A percentile compares a stretch with the other conserved stretches of the same genome.
These are phyloP conservation scores for Colletotrichum sp. DNA, from an alignment of 2,329 filamentous ascomycete genomes.

Conservation along the genomic window DNA sequence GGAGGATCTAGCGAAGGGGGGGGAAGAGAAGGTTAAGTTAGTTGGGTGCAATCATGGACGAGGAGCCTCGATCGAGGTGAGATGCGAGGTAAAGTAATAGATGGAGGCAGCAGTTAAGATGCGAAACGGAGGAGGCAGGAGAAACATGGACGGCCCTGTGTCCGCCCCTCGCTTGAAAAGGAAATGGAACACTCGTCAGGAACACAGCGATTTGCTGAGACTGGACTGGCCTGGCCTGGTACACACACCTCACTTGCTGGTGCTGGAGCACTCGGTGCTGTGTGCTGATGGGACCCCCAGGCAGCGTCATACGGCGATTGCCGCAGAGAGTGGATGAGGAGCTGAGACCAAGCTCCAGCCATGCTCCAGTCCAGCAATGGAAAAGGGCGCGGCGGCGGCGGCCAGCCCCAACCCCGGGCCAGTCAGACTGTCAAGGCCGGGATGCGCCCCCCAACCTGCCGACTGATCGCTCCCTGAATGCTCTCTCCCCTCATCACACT, in stretches of 20 bases:
- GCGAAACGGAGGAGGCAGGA: constrained; percentile 20
- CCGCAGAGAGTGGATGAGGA: constrained; percentile 20
- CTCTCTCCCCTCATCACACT: not conserved
- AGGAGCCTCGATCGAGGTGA: not conserved
- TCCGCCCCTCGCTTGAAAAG: not conserved
- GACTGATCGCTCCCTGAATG: not conserved
- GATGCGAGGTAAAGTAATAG: not conserved
- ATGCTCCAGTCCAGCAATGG: not conserved
- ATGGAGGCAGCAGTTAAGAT: not conserved
- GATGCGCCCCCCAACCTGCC: not conserved
- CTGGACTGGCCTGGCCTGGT: not conserved
- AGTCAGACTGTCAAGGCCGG: not conserved
- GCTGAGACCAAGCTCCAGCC: constrained; percentile 2
- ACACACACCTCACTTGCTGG: not conserved
- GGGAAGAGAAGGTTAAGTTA: constrained; percentile 12
- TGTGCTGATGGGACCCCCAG: constrained; percentile 2
- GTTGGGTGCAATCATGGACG: not conserved
- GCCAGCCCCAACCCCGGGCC: not conserved
- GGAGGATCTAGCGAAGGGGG: constrained; percentile 8
- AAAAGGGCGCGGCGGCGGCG: not conserved
- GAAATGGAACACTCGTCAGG: not conserved
- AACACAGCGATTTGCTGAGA: not conserved
- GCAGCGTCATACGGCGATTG: constrained; percentile 18
- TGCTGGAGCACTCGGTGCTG: not conserved
- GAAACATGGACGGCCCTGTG: constrained; percentile 4